Conservation (phyloP, 805 yeast species). For the Candida dendrica region DNA sequence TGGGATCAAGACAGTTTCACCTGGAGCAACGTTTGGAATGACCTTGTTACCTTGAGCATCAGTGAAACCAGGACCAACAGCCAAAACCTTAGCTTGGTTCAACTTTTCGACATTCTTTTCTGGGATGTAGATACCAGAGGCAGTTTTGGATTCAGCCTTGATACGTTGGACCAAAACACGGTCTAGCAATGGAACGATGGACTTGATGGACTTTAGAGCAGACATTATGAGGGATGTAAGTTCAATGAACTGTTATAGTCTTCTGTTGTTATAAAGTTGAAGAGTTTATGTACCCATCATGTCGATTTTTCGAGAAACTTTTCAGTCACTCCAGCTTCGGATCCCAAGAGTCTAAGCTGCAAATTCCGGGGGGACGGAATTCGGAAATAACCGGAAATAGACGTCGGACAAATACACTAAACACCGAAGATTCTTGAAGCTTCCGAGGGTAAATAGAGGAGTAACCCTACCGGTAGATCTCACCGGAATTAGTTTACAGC, state of each 20-base stretch:
- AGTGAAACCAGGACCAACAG: slow-evolving; percentile 91
- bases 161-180: slow-evolving; percentile 93
- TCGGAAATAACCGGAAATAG: too few species aligned
- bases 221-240: slow-evolving; percentile 22
- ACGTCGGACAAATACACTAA: too few species aligned
- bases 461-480: too few species aligned
- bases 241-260: too few species aligned
- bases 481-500: too few species aligned
- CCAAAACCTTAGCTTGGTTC: slow-evolving; percentile 85
- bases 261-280: too few species aligned
- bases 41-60: slow-evolving; percentile 70
- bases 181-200: slow-evolving; percentile 89
- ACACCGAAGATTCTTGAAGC: too few species aligned
- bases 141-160: slow-evolving; percentile 86
- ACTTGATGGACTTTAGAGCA: slow-evolving; percentile 72
- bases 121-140: slow-evolving; percentile 89
- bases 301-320: background rate
- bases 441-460: too few species aligned
- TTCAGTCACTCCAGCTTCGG: background rate
- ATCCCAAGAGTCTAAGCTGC: background rate
- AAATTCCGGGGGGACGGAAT: background rate
- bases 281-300: background rate
- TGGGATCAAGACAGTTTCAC: slow-evolving; percentile 93
- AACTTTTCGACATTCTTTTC: slow-evolving; percentile 94
- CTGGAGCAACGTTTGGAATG: slow-evolving; percentile 71